phyloP scores from a whole-genome alignment of 192 early-diverging fungal genomes.

The Coemansia sp. region DNA sequence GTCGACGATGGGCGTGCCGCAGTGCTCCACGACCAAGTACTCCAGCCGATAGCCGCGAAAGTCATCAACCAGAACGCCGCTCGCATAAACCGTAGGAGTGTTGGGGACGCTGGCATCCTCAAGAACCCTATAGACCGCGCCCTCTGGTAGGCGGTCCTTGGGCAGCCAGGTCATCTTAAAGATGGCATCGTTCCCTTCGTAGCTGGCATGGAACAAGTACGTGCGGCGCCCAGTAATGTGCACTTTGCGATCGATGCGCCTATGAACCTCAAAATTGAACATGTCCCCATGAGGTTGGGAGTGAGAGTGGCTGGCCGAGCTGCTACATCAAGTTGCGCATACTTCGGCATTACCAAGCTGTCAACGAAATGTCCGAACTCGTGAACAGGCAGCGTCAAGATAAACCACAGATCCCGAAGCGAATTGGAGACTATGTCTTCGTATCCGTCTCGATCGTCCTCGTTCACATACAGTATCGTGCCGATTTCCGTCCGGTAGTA shows the following conservation, averaged over 20 bases:
- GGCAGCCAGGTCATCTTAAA: slow-evolving; percentile 1
- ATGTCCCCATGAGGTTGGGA: not conserved
- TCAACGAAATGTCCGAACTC: not conserved
- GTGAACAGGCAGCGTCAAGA: not conserved
- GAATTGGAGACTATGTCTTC: not conserved
- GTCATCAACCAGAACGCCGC: too few relatives aligned
- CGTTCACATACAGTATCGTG: not conserved
- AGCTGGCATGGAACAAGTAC: not conserved
- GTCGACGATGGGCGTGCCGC: not conserved
- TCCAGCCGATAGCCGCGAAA: too few relatives aligned
- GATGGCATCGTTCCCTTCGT: not conserved
- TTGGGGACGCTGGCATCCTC: not conserved
- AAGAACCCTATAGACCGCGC: slow-evolving; percentile 14
- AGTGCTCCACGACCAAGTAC: too few relatives aligned
- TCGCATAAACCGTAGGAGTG: not conserved
- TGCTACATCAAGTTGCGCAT: not conserved
- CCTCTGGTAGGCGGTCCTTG: slow-evolving; percentile 8
- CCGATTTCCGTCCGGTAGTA: slow-evolving; percentile 2
- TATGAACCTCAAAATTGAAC: not conserved
- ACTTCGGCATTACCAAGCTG: not conserved
- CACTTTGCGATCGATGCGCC: not conserved
- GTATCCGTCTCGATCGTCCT: not conserved
- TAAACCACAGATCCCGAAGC: not conserved
- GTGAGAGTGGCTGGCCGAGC: not conserved
- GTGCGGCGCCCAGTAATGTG: not conserved